Conservation (phyloP, 2,329 filamentous ascomycete genomes). For the Eurotiales sp. region DNA sequence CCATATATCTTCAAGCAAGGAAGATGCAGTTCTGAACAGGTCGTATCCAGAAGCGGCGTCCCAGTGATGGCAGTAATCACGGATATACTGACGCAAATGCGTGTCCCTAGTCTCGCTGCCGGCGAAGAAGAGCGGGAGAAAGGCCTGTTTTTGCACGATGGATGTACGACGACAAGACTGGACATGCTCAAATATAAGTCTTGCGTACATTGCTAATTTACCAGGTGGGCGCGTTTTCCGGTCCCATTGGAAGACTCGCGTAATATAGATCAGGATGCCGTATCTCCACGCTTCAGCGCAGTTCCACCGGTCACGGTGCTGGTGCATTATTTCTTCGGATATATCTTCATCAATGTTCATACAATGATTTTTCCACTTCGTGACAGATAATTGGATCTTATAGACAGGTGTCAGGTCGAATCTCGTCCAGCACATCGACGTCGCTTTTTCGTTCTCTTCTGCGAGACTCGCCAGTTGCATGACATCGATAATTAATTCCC, state of each 20-base stretch:
- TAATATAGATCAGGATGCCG: conserved; percentile 6
- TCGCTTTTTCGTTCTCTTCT: background rate
- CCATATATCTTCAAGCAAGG: conserved; percentile 5
- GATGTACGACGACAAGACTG: conserved; percentile 7
- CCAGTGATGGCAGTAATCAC: conserved; percentile 5
- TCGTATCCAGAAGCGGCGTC: background rate
- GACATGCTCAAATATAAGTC: conserved; percentile 3
- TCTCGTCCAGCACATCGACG: background rate
- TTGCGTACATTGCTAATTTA: background rate
- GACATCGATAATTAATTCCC: conserved; percentile 4
- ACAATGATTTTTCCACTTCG: background rate
- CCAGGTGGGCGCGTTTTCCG: background rate
- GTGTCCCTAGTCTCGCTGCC: conserved; percentile 5
- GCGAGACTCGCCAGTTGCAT: conserved; percentile 8
- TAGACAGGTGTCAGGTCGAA: background rate
- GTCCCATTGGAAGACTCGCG: conserved; percentile 5
- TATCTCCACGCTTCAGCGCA: conserved; percentile 12
- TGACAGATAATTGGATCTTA: background rate
- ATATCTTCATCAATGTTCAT: background rate
- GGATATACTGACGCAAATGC: background rate
- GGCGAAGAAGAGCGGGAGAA: conserved; percentile 6
- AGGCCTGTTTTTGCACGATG: conserved; percentile 7
- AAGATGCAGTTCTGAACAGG: background rate
- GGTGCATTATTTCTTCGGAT: conserved; percentile 6
- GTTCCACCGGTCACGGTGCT: conserved; percentile 6